Conservation (phyloP, 331 rosid species). For the Spiraea crenata region DNA sequence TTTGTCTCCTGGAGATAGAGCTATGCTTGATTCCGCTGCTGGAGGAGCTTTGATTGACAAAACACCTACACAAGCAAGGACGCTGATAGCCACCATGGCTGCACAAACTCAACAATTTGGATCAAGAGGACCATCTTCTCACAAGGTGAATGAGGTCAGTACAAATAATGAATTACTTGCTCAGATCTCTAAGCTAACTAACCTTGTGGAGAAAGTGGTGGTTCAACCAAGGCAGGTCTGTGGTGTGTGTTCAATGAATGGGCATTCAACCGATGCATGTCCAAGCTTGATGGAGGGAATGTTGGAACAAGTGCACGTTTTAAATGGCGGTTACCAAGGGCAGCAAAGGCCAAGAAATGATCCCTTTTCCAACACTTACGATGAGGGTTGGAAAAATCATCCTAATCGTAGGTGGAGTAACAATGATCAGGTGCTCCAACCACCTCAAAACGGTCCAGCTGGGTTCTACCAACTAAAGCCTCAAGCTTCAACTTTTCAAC, state of each 20-base stretch:
- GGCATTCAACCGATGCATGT: neutral
- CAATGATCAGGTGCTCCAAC: neutral
- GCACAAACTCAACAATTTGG: constrained; percentile 1
- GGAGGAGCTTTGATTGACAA: neutral
- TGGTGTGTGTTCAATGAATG: neutral
- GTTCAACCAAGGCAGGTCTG: neutral
- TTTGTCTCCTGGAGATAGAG: neutral
- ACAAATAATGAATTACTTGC: neutral
- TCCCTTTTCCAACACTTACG: neutral
- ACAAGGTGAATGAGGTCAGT: neutral
- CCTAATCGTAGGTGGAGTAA: neutral
- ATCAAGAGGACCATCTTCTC: neutral
- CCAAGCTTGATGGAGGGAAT: neutral
- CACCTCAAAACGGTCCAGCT: neutral
- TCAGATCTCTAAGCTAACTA: neutral
- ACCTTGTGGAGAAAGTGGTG: neutral
- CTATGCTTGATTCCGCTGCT: neutral
- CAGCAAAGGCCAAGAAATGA: neutral
- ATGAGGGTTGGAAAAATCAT: no score
- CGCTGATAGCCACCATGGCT: constrained; percentile 1
- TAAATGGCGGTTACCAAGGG: neutral
- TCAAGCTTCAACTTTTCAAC: neutral
- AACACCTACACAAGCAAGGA: neutral
- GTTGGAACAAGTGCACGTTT: neutral
- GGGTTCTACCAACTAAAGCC: neutral